Percentiles rank a stretch among this genome's conserved stretches.
These are phyloP conservation scores for Eucalyptus polybractea DNA, from an alignment of 345 rosid species.

Conservation along the genomic window DNA sequence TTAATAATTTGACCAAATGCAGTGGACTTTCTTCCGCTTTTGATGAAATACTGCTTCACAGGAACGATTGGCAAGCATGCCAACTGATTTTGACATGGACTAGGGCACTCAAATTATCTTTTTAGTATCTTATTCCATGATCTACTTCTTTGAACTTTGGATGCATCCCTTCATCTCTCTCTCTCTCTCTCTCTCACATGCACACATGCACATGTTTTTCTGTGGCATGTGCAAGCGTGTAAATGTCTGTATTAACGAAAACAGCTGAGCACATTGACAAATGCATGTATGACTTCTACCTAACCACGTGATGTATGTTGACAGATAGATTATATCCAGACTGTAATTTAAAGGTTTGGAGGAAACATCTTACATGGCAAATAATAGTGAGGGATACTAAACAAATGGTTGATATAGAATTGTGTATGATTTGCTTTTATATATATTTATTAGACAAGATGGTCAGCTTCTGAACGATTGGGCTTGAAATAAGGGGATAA, in stretches of 20 bases:
- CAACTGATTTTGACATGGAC: neutral
- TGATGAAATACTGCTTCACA: neutral
- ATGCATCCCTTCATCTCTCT: neutral
- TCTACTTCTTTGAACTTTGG: neutral
- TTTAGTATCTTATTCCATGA: neutral
- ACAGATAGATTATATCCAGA: neutral
- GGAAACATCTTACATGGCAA: neutral
- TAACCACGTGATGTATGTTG: neutral
- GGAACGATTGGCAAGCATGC: neutral
- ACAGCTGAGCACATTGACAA: neutral
- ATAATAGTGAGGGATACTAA: neutral
- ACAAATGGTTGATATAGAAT: neutral
- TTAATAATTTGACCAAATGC: neutral
- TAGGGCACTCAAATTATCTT: neutral
- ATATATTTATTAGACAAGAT: neutral
- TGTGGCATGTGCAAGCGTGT: neutral
- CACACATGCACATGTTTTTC: neutral
- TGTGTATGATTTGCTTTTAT: neutral
- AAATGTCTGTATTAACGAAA: neutral
- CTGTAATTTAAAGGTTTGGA: neutral
- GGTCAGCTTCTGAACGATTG: neutral
- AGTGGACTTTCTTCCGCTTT: neutral
- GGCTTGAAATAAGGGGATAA: neutral
- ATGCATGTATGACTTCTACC: neutral
- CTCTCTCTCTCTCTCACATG: neutral